Evolutionary conservation across 257 asterid species (phyloP).

Genomic region (Nyctanthes arbortristis): DNA sequence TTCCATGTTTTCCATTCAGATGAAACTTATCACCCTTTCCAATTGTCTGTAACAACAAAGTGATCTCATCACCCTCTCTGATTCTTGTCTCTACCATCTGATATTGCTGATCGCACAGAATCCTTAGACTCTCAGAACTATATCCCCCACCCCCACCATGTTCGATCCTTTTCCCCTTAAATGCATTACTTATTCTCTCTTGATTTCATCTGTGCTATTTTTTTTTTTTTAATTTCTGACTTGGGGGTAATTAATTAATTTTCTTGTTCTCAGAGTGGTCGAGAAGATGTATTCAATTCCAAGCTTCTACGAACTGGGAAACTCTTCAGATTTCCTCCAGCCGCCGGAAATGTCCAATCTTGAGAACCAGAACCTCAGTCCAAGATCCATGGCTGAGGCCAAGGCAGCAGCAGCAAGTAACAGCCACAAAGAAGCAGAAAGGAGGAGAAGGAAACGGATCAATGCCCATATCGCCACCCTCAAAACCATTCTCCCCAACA

Average conservation of each 20-base stretch:
- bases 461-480: slow-evolving; percentile 91
- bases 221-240: neutral
- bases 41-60: slow-evolving; percentile 16
- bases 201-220: slow-evolving; percentile 8
- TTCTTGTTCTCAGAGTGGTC: neutral
- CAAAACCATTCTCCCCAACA: slow-evolving; percentile 73
- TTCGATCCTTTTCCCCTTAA: slow-evolving; percentile 10
- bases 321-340: slow-evolving; percentile 46
- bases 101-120: slow-evolving; percentile 32
- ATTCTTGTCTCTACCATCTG: slow-evolving; percentile 25
- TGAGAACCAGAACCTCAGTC: slow-evolving; percentile 41
- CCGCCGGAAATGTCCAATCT: slow-evolving; percentile 26
- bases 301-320: slow-evolving; percentile 53
- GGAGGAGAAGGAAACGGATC: slow-evolving; percentile 79
- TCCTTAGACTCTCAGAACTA: slow-evolving; percentile 26
- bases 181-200: slow-evolving; percentile 15
- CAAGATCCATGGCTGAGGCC: slow-evolving; percentile 70
- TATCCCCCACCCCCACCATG: slow-evolving; percentile 7
- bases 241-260: too few species aligned
- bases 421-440: slow-evolving; percentile 91
- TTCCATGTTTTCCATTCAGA: neutral
- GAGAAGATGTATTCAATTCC: slow-evolving; percentile 47
- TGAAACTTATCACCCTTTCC: slow-evolving; percentile 13
- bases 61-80: slow-evolving; percentile 13
- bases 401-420: slow-evolving; percentile 72